Percentiles rank a stretch among this genome's conserved stretches.
phyloP scores from a whole-genome alignment of 768 basidiomycete genomes.

The Lactifluus subvellereus region DNA sequence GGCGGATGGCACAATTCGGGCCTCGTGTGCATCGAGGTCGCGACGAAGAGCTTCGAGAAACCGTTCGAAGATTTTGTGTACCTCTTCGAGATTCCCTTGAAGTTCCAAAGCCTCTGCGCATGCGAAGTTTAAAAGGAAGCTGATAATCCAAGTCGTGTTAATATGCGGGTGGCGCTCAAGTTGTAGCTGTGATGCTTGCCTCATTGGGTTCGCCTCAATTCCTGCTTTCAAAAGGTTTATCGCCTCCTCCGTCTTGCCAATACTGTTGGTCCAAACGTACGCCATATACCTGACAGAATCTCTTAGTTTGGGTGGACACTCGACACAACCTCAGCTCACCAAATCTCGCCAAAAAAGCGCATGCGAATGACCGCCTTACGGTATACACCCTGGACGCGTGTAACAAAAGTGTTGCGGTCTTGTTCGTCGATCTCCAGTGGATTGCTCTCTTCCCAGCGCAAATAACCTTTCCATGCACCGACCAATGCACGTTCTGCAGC shows the following conservation, averaged over 20 bases:
- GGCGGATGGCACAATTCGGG: constrained; percentile 35
- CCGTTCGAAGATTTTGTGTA: constrained; percentile 65
- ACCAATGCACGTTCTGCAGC: constrained; percentile 66
- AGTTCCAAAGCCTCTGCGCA: constrained; percentile 69
- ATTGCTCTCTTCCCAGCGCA: constrained; percentile 95
- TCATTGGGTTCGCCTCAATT: constrained; percentile 79
- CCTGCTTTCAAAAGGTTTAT: constrained; percentile 75
- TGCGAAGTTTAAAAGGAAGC: constrained; percentile 88
- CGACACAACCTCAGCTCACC: constrained; percentile 43
- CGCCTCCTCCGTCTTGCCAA: constrained; percentile 79
- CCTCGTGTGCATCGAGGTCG: constrained; percentile 59
- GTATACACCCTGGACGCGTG: constrained; percentile 75
- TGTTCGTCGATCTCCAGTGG: constrained; percentile 88
- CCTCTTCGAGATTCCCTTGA: constrained; percentile 58
- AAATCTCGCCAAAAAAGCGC: constrained; percentile 93
- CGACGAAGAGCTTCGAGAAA: constrained; percentile 61
- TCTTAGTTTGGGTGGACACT: background rate
- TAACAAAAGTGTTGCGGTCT: constrained; percentile 59
- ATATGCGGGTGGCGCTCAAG: constrained; percentile 18
- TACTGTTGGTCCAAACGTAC: constrained; percentile 69
- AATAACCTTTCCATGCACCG: constrained; percentile 85
- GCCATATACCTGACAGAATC: constrained; percentile 72
- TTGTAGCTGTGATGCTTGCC: constrained; percentile 35
- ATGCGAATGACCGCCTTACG: constrained; percentile 86
- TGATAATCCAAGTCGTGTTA: constrained; percentile 30